Percentiles rank a stretch among this genome's conserved stretches.
Conservation (phyloP, 768 basidiomycete species). For the Paxillus rubicundulus region DNA sequence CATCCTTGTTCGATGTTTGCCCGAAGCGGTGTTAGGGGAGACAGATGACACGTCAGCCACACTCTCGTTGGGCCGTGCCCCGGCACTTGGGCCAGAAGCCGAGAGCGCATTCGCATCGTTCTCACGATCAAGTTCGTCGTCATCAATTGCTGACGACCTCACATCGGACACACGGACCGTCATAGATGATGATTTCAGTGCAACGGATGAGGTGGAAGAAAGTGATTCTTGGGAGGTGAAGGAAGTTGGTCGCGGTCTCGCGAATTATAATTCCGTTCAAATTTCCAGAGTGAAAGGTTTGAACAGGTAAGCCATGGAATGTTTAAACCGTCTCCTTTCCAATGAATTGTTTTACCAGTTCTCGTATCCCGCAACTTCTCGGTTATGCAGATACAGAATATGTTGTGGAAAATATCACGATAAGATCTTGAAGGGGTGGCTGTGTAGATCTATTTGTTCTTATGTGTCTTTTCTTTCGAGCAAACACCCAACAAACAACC, state of each 20-base stretch:
- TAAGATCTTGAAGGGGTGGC: constrained; percentile 50
- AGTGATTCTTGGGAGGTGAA: constrained; percentile 65
- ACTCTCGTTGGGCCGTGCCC: constrained; percentile 40
- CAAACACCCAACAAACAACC: constrained; percentile 6
- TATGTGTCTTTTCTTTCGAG: constrained; percentile 9
- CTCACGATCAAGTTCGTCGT: constrained; percentile 38
- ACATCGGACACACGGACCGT: constrained; percentile 20
- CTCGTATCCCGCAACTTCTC: constrained; percentile 72
- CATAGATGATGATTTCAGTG: constrained; percentile 32
- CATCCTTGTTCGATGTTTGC: constrained; percentile 56
- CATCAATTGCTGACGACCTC: constrained; percentile 29
- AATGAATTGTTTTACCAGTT: constrained; percentile 44
- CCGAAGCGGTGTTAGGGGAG: constrained; percentile 22
- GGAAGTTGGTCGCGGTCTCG: constrained; percentile 92
- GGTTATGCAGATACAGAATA: constrained; percentile 97
- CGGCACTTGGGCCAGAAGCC: constrained; percentile 14
- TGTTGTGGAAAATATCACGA: constrained; percentile 93
- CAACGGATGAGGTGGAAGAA: constrained; percentile 34
- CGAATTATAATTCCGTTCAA: constrained; percentile 94
- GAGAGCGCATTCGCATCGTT: constrained; percentile 33
- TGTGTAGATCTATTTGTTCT: constrained; percentile 39
- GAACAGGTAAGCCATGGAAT: constrained; percentile 69
- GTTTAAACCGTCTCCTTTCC: background rate
- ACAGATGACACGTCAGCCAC: constrained; percentile 23
- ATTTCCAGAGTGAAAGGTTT: constrained; percentile 84